Evolutionary conservation across 768 basidiomycete species (phyloP).

Genomic region (Cyclocybe cylindracea): DNA sequence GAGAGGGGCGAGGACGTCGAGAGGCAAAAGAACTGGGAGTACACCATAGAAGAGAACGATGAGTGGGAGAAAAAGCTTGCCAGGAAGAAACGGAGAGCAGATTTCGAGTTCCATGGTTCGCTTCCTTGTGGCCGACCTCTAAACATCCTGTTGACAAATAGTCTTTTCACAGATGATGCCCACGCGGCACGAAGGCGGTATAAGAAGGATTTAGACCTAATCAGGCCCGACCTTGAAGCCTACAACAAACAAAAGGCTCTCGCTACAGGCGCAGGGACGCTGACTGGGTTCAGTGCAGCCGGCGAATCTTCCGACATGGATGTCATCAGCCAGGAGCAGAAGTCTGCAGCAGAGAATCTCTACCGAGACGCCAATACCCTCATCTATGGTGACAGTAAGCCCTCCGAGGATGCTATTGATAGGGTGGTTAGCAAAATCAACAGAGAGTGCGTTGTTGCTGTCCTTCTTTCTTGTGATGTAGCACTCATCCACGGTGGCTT

Average conservation of each 20-base stretch:
- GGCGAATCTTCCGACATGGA: constrained; percentile 37
- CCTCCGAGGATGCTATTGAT: constrained; percentile 94
- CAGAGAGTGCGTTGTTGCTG: constrained; percentile 67
- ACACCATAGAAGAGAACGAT: constrained; percentile 94
- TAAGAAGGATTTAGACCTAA: constrained; percentile 86
- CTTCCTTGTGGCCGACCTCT: constrained; percentile 11
- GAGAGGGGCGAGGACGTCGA: constrained; percentile 92
- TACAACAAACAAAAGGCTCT: constrained; percentile 92
- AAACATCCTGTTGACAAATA: neutral
- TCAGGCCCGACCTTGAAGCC: constrained; percentile 84
- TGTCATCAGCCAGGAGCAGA: constrained; percentile 52
- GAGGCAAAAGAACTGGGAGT: constrained; percentile 91
- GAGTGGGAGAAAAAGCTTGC: constrained; percentile 92
- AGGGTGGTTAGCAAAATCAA: constrained; percentile 90
- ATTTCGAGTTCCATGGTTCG: constrained; percentile 91
- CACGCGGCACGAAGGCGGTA: constrained; percentile 88
- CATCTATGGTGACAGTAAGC: constrained; percentile 94
- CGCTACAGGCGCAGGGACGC: constrained; percentile 76
- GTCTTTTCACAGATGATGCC: constrained; percentile 66
- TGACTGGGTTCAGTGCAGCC: constrained; percentile 59
- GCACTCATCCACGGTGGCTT: constrained; percentile 6
- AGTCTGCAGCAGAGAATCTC: constrained; percentile 73
- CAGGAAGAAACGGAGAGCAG: constrained; percentile 79
- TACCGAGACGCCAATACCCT: constrained; percentile 94
- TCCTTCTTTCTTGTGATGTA: neutral